These are phyloP conservation scores for Phytophthora chlamydospora DNA, from an alignment of 352 stramenopile species.

Conservation along the genomic window DNA sequence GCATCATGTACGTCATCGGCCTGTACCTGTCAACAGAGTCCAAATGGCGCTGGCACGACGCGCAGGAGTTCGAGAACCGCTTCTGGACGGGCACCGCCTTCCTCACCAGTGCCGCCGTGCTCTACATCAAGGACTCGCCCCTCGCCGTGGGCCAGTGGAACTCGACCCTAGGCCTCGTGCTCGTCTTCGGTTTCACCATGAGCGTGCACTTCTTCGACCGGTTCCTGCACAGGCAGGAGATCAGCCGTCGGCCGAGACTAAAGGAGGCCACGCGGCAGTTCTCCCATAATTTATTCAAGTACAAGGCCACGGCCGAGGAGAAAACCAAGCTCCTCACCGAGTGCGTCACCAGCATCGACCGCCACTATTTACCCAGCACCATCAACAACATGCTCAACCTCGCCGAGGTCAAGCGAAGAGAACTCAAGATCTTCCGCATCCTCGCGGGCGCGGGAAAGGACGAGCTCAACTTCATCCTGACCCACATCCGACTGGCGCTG, in stretches of 20 bases:
- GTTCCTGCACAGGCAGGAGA: constrained; percentile 77
- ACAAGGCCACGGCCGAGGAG: constrained; percentile 82
- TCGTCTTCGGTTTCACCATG: constrained; percentile 83
- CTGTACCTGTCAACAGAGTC: constrained; percentile 85
- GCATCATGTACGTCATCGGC: constrained; percentile 82
- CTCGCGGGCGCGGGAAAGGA: constrained; percentile 94
- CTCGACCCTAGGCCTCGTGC: constrained; percentile 70
- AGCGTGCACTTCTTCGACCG: constrained; percentile 85
- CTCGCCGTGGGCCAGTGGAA: constrained; percentile 79
- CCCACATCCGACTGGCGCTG: constrained; percentile 94
- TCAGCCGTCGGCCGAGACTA: constrained; percentile 67
- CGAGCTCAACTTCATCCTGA: constrained; percentile 97
- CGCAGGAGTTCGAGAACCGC: constrained; percentile 96
- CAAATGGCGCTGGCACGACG: constrained; percentile 88
- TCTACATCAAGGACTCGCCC: constrained; percentile 95
- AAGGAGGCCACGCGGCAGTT: constrained; percentile 39
- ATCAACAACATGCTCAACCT: constrained; percentile 92
- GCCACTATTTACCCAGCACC: constrained; percentile 85
- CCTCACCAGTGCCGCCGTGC: constrained; percentile 90
- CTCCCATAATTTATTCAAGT: constrained; percentile 82
- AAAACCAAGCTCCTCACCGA: constrained; percentile 79
- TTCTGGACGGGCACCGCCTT: constrained; percentile 97
- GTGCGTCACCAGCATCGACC: constrained; percentile 77
- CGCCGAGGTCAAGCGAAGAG: constrained; percentile 77
- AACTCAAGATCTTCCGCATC: constrained; percentile 96